Evolutionary conservation across 257 asterid genomes (phyloP), one percentile per base, ranked within the genome.

Genomic region (Rehmannia glutinosa): DNA sequence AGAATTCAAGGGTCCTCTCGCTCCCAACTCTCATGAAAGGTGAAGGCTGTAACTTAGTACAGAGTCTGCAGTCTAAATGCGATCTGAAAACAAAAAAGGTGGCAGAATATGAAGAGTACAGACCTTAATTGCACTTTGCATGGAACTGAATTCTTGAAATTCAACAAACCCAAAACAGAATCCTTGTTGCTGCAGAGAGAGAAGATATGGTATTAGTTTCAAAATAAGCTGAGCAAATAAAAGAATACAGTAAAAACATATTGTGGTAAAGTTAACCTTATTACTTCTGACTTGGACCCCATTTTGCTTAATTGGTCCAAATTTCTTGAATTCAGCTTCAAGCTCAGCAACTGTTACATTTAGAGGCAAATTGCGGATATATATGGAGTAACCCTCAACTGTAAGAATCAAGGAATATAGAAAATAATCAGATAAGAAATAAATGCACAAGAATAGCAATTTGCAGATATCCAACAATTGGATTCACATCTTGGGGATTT

Each of bases 151-250:
- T 7, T 85, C 87, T 72, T 70, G 86, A 80, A 86, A 93, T 69
- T 93, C 96, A 54, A 93, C 97, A 65, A 93, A 93, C 33, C 97
- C 98, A 55, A 86, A 93, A 80, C 94, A 90, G 73, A 79, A 86
- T 15, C 86, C 92, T 47, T 88, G 96, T 72, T 77, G 89, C 90
- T 86, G 81, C 71, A 73, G 62, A 73, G 54, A 70, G 69, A 75
- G 28, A 54, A 47, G 41, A 49, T 20, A 66, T n/a, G 64, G 50
- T 43, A 49, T 64, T n/a, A 54, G 49, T 9, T 57, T 62, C 53
- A 58, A 39, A 33, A 25, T 16, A 47, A 5, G n/a, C 47, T 42
- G 19, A 42, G 46, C 19, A 54, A 56, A 63, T 41, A 6, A 58
- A 58, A 64, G 16, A 61, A 45, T 25, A 36, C 17, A 15, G 36